Evolutionary conservation across 768 basidiomycete genomes (phyloP).

Genomic region (Lactarius indigo): DNA sequence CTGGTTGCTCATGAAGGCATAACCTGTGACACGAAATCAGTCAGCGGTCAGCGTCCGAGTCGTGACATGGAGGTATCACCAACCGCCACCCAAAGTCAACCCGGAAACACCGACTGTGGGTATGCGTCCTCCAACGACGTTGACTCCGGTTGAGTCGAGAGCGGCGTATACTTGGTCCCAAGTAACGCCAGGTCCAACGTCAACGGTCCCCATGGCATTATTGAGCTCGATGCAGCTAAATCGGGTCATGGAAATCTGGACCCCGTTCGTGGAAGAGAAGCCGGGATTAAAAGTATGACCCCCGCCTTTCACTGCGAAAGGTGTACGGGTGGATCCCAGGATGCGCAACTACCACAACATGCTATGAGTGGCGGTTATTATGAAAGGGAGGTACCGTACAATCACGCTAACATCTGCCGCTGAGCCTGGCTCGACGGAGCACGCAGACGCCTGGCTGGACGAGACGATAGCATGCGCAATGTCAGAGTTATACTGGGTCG

Average conservation of each 20-base stretch:
- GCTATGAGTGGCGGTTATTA: too few relatives aligned
- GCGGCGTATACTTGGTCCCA: constrained; percentile 29
- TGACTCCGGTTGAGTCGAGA: constrained; percentile 22
- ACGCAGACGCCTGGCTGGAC: not conserved
- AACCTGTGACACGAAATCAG: not conserved
- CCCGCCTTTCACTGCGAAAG: constrained; percentile 8
- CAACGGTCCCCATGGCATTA: constrained; percentile 7
- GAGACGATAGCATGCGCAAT: too few relatives aligned
- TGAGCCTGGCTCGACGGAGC: constrained; percentile 27
- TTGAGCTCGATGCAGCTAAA: constrained; percentile 20
- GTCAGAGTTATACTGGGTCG: too few relatives aligned
- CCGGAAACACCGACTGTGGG: constrained; percentile 28
- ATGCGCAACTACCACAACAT: constrained; percentile 11
- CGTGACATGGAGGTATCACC: not conserved
- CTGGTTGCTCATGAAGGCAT: not conserved
- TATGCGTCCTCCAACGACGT: constrained; percentile 27
- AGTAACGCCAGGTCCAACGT: constrained; percentile 27
- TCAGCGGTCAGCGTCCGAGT: not conserved
- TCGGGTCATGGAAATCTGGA: constrained; percentile 30
- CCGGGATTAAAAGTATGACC: constrained; percentile 27
- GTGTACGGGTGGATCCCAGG: constrained; percentile 4
- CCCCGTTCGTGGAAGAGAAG: constrained; percentile 30
- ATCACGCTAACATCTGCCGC: constrained; percentile 22
- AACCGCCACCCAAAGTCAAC: constrained; percentile 4
- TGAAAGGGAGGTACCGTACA: constrained; percentile 6